Evolutionary conservation across 257 asterid species (phyloP).

Genomic region (Asclepias syriaca): DNA sequence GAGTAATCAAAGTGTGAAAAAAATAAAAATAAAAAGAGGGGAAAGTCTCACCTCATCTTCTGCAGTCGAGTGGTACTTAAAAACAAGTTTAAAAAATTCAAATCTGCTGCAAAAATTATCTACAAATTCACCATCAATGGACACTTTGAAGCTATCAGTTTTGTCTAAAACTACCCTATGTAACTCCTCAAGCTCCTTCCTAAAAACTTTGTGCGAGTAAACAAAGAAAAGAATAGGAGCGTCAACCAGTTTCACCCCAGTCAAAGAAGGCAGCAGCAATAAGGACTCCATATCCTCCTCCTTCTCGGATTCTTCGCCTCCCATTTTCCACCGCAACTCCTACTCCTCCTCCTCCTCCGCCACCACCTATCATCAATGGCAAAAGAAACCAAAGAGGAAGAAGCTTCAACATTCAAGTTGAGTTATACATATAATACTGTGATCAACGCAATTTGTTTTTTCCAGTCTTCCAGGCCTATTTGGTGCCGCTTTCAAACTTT

Average conservation of each 20-base stretch:
- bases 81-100: conserved; percentile 70
- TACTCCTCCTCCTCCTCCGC: conserved; percentile 4
- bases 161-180: conserved; percentile 51
- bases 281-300: conserved; percentile 46
- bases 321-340: conserved; percentile 35
- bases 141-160: conserved; percentile 23
- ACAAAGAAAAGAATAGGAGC: conserved; percentile 75
- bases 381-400: conserved; percentile 49
- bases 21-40: background rate
- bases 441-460: background rate
- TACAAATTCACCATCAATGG: conserved; percentile 22
- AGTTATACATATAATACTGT: conserved; percentile 38
- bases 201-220: conserved; percentile 67
- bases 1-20: background rate
- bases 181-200: conserved; percentile 54
- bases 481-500: conserved; percentile 34
- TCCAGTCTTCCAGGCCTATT: conserved; percentile 23
- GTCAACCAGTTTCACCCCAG: conserved; percentile 51
- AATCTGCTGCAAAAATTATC: conserved; percentile 49
- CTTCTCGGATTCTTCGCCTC: conserved; percentile 47
- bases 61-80: conserved; percentile 62
- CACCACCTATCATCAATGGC: conserved; percentile 47
- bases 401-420: conserved; percentile 35
- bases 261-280: conserved; percentile 29
- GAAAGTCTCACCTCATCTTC: conserved; percentile 74